These are phyloP conservation scores for Globisporangium spiculum DNA, from an alignment of 352 stramenopile genomes.

Conservation along the genomic window DNA sequence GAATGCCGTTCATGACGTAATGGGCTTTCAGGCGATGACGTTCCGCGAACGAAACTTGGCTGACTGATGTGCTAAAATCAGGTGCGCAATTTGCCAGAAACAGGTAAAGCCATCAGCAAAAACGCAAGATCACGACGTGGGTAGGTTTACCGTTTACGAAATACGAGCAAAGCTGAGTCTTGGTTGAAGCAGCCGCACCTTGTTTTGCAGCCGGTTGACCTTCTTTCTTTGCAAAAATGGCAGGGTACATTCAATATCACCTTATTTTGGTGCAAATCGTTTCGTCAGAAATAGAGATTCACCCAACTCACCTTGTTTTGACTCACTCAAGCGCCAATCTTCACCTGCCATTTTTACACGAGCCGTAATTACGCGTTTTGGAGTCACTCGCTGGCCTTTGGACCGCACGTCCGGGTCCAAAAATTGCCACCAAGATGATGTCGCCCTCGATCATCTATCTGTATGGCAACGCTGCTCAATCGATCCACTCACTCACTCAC, in stretches of 20 bases:
- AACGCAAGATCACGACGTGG: background rate
- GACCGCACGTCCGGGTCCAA: background rate
- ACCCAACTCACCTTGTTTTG: background rate
- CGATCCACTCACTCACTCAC: background rate
- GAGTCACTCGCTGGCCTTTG: background rate
- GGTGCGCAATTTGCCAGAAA: background rate
- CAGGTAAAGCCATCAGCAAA: background rate
- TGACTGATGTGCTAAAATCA: background rate
- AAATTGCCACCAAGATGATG: background rate
- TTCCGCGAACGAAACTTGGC: background rate
- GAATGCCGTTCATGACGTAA: background rate
- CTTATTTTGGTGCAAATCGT: background rate
- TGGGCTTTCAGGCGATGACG: background rate
- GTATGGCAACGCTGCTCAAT: background rate
- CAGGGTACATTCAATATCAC: background rate
- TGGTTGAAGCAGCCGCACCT: background rate
- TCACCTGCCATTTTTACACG: background rate
- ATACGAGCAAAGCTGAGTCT: background rate
- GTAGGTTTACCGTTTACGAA: background rate
- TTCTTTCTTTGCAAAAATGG: background rate
- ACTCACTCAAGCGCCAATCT: background rate
- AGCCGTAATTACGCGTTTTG: background rate
- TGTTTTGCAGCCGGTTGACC: background rate
- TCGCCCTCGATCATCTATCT: no score
- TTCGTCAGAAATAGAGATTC: background rate